Conservation (phyloP, 2,329 filamentous ascomycete species). For the Penicillium sp. region DNA sequence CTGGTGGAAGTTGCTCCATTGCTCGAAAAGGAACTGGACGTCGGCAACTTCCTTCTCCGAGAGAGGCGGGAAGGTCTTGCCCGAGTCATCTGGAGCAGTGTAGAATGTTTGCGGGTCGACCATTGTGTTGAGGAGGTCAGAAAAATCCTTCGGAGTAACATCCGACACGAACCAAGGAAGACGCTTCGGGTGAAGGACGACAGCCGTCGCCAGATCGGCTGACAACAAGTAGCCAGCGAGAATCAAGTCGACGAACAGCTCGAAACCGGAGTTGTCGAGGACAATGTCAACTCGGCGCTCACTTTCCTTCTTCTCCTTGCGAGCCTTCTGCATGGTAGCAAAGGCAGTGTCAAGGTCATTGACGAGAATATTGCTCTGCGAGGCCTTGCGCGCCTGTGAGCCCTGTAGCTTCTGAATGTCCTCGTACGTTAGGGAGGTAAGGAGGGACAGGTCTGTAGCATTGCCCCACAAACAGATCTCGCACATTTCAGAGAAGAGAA, state of each 20-base stretch:
- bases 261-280: slow-evolving; percentile 95
- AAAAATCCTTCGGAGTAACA: slow-evolving; percentile 82
- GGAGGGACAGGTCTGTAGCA: slow-evolving; percentile 85
- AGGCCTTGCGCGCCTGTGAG: slow-evolving; percentile 75
- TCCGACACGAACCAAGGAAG: slow-evolving; percentile 99
- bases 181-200: slow-evolving; percentile 88
- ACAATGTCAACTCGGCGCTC: slow-evolving; percentile 87
- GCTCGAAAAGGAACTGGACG: slow-evolving; percentile 72
- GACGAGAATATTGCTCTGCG: slow-evolving; percentile 86
- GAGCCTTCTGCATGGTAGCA: slow-evolving; percentile 30
- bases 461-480: slow-evolving; percentile 98
- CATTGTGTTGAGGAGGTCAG: slow-evolving; percentile 75
- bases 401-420: slow-evolving; percentile 97
- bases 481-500: slow-evolving; percentile 87
- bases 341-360: slow-evolving; percentile 80
- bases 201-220: slow-evolving; percentile 75
- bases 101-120: slow-evolving; percentile 76
- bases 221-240: slow-evolving; percentile 86
- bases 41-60: slow-evolving; percentile 65
- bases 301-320: slow-evolving; percentile 57
- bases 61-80: slow-evolving; percentile 60
- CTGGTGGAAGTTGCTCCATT: slow-evolving; percentile 75
- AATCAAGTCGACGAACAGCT: slow-evolving; percentile 92
- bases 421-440: slow-evolving; percentile 87
- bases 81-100: slow-evolving; percentile 64